phyloP scores from a whole-genome alignment of 495 filamentous ascomycete species.

The Aspergillus haitiensis region DNA sequence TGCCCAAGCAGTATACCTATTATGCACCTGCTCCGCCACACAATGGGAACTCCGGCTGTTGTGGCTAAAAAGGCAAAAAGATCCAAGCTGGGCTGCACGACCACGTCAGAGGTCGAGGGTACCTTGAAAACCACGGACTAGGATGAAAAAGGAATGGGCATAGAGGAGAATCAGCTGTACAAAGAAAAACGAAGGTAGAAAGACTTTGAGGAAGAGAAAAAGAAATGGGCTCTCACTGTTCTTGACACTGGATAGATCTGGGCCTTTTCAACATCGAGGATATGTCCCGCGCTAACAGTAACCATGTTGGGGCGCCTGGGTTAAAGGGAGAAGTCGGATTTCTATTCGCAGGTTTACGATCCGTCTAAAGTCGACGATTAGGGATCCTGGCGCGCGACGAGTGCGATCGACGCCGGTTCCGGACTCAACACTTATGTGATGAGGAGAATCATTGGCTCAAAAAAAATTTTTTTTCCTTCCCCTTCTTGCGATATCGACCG shows the following conservation, averaged over 20 bases:
- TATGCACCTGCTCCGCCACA: conserved; percentile 49
- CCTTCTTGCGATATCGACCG: conserved; percentile 17
- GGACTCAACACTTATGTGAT: conserved; percentile 27
- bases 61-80: conserved; percentile 32
- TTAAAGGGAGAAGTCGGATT: conserved; percentile 20
- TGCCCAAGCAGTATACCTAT: conserved; percentile 21
- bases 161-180: conserved; percentile 16
- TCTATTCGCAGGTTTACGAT: conserved; percentile 26
- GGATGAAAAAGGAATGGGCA: conserved; percentile 17
- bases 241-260: conserved; percentile 25
- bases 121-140: conserved; percentile 12
- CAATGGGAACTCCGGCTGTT: conserved; percentile 27
- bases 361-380: conserved; percentile 28
- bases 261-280: conserved; percentile 31
- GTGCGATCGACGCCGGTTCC: conserved; percentile 34
- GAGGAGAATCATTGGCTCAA: conserved; percentile 33
- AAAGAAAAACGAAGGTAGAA: conserved; percentile 20
- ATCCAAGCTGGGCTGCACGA: conserved; percentile 30
- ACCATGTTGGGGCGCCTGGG: conserved; percentile 17
- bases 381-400: conserved; percentile 31
- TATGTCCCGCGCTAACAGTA: conserved; percentile 25
- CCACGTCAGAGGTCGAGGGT: conserved; percentile 32
- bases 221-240: conserved; percentile 14
- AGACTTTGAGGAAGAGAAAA: conserved; percentile 13
- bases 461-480: conserved; percentile 15